Evolutionary conservation across 2,329 filamentous ascomycete genomes (phyloP), one percentile per base, ranked within the genome.

Genomic region (Neofusicoccum kwambonambiense): DNA sequence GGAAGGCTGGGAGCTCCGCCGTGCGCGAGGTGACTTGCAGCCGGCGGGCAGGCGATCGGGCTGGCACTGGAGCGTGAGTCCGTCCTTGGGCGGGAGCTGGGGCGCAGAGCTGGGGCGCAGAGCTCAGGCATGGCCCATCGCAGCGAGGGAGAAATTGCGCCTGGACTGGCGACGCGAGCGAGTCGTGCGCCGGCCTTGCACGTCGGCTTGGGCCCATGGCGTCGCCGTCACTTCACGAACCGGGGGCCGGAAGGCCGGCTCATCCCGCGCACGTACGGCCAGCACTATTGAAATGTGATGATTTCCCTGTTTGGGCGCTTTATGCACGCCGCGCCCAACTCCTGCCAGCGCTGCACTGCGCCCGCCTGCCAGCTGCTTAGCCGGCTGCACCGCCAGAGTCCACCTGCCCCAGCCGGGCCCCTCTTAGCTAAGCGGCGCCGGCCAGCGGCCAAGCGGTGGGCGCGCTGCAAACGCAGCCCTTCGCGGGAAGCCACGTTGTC

Each of bases 401-500:
- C 17, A 27, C 50, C 45, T 27, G 45, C 42, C 42, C 42, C 13
- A 13, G 42, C 42, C n/a, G 13, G 17, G 19, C 37, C n/a, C 54
- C 12, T 42, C 47, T 54, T 63, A 44, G 42, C 37, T 44, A 51
- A 63, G 45, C 45, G 4, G 47, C 27, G 12, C 47, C n/a, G 0
- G 27, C 34, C 27, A 31, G 22, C 47, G 12, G 45, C 34, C 61
- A 52, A 34, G 49, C 39, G 54, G 37, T 45, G 52, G 52, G 39
- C 54, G 19, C 37, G 54, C 54, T 27, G 54, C 56, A 60, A 47
- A 60, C 41, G 56, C 41, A 60, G 50, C 56, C 56, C 56, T 47
- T 63, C 49, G 42, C 41, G 61, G 61, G 61, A 54, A 64, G 61
- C 61, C 61, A 64, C 61, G 61, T 64, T 64, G 49, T 64, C 22